These are phyloP conservation scores for Fragilariopsis cylindrus DNA, from an alignment of 108 stramenopile species.

Conservation along the genomic window DNA sequence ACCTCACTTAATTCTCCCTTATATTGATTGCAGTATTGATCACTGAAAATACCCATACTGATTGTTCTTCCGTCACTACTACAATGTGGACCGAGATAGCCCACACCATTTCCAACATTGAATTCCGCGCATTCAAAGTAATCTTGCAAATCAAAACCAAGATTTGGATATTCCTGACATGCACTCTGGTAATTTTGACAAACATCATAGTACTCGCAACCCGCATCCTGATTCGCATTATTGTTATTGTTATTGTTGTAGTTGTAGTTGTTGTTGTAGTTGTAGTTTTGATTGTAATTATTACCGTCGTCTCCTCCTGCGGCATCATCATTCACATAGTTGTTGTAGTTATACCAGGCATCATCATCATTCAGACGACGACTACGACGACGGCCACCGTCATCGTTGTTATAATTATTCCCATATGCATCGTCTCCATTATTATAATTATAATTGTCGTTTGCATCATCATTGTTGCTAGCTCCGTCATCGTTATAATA, in stretches of 20 bases:
- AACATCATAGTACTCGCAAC: slow-evolving; percentile 39
- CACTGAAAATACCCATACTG: slow-evolving; percentile 72
- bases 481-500: background rate
- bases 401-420: slow-evolving; percentile 18
- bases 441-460: slow-evolving; percentile 10
- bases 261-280: background rate
- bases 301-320: slow-evolving; percentile 14
- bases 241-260: background rate
- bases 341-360: slow-evolving; percentile 12
- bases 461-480: slow-evolving; percentile 12
- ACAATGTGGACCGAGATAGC: slow-evolving; percentile 78
- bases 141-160: slow-evolving; percentile 29
- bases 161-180: slow-evolving; percentile 51
- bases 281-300: slow-evolving; percentile 11
- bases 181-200: slow-evolving; percentile 40
- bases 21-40: slow-evolving; percentile 72
- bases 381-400: background rate
- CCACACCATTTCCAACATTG: slow-evolving; percentile 38
- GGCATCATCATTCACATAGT: slow-evolving; percentile 15
- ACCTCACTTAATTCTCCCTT: slow-evolving; percentile 43
- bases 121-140: slow-evolving; percentile 50
- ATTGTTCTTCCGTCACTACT: slow-evolving; percentile 67
- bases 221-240: background rate
- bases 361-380: slow-evolving; percentile 17
- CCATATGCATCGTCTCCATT: background rate